These are phyloP conservation scores for Jaltomata sinuosa DNA, from an alignment of 257 asterid genomes.

Conservation along the genomic window DNA sequence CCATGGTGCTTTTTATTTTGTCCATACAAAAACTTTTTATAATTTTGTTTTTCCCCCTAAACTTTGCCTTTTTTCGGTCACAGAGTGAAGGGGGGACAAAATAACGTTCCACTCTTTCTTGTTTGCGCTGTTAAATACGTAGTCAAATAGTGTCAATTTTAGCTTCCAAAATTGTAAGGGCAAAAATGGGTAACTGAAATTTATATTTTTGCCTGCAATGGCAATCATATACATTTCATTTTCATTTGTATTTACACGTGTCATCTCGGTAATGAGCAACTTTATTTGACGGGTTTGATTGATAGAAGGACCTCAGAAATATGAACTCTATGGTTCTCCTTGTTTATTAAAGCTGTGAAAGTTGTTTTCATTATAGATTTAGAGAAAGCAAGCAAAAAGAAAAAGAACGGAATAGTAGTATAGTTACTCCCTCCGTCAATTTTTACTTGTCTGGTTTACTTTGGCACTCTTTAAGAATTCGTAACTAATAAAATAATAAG, in stretches of 20 bases:
- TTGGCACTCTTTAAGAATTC: too few species aligned
- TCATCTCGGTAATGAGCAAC: not conserved
- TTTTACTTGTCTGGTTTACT: too few species aligned
- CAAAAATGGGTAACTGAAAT: not conserved
- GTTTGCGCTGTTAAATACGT: not conserved
- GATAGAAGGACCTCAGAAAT: not conserved
- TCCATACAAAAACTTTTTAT: not conserved
- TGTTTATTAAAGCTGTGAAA: not conserved
- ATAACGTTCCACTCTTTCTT: not conserved
- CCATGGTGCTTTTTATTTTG: conserved; percentile 1
- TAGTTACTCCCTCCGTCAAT: not conserved
- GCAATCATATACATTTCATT: not conserved
- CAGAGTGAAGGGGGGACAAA: not conserved
- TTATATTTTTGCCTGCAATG: not conserved
- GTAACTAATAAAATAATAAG: too few species aligned
- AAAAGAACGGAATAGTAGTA: not conserved
- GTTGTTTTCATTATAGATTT: not conserved
- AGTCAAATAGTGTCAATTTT: not conserved
- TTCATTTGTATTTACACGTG: not conserved
- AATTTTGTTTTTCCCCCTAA: not conserved
- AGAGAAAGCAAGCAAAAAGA: not conserved
- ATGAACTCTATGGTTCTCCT: not conserved
- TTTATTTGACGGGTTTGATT: not conserved
- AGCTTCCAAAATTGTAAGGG: not conserved
- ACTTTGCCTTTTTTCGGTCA: not conserved